Evolutionary conservation across 2,329 filamentous ascomycete genomes (phyloP).

Genomic region (Trichoderma simmonsii): DNA sequence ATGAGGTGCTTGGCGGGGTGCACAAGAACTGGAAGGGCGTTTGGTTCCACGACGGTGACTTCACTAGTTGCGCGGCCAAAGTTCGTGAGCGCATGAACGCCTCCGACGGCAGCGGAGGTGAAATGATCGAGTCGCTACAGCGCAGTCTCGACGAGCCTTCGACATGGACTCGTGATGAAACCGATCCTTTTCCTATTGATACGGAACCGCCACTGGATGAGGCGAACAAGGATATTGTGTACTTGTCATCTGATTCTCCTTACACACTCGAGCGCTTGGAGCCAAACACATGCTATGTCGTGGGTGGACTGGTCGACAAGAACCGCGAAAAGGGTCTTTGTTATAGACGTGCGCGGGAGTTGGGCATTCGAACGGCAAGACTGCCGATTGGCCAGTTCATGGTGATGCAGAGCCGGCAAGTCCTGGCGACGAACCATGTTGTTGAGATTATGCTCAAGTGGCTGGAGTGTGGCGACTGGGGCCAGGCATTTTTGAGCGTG

Average conservation of each 20-base stretch:
- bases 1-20: constrained; percentile 67
- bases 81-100: constrained; percentile 65
- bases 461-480: constrained; percentile 90
- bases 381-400: constrained; percentile 95
- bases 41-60: constrained; percentile 70
- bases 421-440: constrained; percentile 93
- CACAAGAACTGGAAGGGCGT: constrained; percentile 79
- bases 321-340: constrained; percentile 95
- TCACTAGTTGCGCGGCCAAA: constrained; percentile 62
- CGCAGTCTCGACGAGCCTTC: constrained; percentile 30
- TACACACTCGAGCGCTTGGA: constrained; percentile 79
- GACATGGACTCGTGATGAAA: constrained; percentile 33
- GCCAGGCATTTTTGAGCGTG: constrained; percentile 78
- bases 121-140: constrained; percentile 57
- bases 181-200: constrained; percentile 34
- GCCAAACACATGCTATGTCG: constrained; percentile 85
- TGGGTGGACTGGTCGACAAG: constrained; percentile 92
- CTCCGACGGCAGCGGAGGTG: constrained; percentile 43
- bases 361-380: constrained; percentile 81
- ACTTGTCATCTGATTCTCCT: constrained; percentile 88
- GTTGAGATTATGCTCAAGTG: constrained; percentile 94
- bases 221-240: constrained; percentile 59
- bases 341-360: constrained; percentile 72
- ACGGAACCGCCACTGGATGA: constrained; percentile 33
- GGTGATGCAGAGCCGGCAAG: constrained; percentile 80